Evolutionary conservation across 768 basidiomycete genomes (phyloP).

Genomic region (Macrolepiota fuliginosa): DNA sequence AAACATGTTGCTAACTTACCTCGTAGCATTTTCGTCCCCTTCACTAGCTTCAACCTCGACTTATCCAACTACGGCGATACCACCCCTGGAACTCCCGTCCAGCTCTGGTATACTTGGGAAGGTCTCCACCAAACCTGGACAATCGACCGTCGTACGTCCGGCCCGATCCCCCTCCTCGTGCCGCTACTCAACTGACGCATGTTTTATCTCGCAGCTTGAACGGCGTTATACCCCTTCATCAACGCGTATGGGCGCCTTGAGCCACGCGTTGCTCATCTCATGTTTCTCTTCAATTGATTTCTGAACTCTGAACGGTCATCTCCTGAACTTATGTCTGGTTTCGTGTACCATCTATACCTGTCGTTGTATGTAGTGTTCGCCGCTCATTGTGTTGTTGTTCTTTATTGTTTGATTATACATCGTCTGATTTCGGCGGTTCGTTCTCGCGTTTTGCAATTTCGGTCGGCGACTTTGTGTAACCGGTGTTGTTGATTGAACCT

Average conservation of each 20-base stretch:
- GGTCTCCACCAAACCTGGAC: constrained; percentile 56
- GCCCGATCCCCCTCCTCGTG: neutral
- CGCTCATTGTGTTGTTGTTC: neutral
- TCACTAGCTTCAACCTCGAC: constrained; percentile 43
- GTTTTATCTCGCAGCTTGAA: neutral
- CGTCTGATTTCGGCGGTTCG: too few species aligned
- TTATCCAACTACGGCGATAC: constrained; percentile 44
- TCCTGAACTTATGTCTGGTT: neutral
- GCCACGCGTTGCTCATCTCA: neutral
- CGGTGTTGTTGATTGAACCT: too few species aligned
- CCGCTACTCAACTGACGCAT: neutral
- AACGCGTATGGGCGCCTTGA: too few species aligned
- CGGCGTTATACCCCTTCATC: neutral
- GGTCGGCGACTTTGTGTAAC: too few species aligned
- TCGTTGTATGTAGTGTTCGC: neutral
- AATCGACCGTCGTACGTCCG: constrained; percentile 7
- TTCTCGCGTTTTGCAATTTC: too few species aligned
- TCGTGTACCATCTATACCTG: neutral
- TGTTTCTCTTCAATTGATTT: neutral
- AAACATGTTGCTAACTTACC: neutral
- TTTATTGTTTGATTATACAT: neutral
- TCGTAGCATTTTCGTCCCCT: constrained; percentile 43
- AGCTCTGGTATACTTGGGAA: constrained; percentile 47
- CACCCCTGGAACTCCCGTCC: constrained; percentile 41
- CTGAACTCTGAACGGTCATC: neutral